A percentile compares a stretch with the other conserved stretches of the same genome.
These are phyloP conservation scores for Candida ovalis DNA, from an alignment of 805 yeast species.

Conservation along the genomic window DNA sequence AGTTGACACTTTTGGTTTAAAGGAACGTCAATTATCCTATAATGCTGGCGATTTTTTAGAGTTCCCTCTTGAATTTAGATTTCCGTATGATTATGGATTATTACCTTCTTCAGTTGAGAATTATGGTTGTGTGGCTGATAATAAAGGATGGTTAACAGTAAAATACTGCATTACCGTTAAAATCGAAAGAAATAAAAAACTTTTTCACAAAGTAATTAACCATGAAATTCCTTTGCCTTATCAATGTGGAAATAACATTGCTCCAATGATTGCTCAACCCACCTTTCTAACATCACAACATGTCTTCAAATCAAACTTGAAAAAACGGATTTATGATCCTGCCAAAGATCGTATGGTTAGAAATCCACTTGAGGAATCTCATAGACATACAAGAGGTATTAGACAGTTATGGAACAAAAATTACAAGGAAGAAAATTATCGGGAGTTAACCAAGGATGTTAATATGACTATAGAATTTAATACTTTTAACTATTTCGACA, in stretches of 20 bases:
- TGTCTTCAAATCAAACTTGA: constrained; percentile 3
- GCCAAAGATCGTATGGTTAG: constrained; percentile 10
- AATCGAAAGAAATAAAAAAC: constrained; percentile 1
- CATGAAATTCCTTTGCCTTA: not conserved
- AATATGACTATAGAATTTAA: not conserved
- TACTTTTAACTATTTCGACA: not conserved
- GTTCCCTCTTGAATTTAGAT: constrained; percentile 1
- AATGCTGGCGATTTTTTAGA: constrained; percentile 1
- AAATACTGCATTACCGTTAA: not conserved
- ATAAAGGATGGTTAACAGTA: constrained; percentile 1
- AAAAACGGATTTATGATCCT: constrained; percentile 7
- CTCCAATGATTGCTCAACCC: not conserved
- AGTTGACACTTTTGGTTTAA: not conserved
- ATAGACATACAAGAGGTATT: constrained; percentile 9
- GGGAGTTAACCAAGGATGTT: constrained; percentile 10
- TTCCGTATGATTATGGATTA: not conserved
- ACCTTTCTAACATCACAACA: not conserved
- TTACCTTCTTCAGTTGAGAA: not conserved
- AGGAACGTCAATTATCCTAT: not conserved
- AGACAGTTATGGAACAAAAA: constrained; percentile 5
- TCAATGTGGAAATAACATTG: constrained; percentile 5
- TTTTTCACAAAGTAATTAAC: not conserved
- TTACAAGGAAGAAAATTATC: constrained; percentile 5
- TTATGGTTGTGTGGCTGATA: not conserved
- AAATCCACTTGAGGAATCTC: constrained; percentile 9